Base-by-base conservation (phyloP, 2,329 filamentous ascomycete species). In the Fusarium odoratissimum region DNA sequence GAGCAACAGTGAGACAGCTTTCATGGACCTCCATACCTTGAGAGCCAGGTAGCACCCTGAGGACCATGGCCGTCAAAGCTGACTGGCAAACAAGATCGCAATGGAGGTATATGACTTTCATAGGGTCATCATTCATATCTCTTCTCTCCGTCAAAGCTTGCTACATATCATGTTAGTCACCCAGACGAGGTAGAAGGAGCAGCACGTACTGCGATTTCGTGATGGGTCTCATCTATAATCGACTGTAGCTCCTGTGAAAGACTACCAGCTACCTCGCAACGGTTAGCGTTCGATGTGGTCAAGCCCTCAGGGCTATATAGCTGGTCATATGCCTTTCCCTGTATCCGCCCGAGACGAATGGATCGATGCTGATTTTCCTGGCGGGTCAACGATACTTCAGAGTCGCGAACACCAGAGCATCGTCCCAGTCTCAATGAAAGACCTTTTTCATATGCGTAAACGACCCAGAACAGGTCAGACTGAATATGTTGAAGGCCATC, bases 361-460 rank as follows among this genome's bases (percentile, higher is more conserved):
- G 52, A 60, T 16, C 72, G 76, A n/a, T 62, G 54, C 8, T 74
- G 75, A 10, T 66, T 58, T 8, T 21, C 31, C n/a, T 75, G 60
- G 10, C 71, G 55, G 4, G 67, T 52, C 45, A 77, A 64, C 17
- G 74, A 75, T 13, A 83, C 77, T 21, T 83, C 80, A 25, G 57
- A 44, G 51, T 83, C 82, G 9, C 74, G 74, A 38, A 84, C 76
- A 21, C 71, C 78, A 5, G 82, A 81, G 13, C 76, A 74, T 1
- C 81, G 76, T 13, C 80, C 79, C 14, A 83, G 71, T 16, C 82
- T 76, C 19, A 84, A 69, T 6, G 82, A 81, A 5, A 84, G 70
- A 0, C 80, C 77, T 37, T 80, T 83, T 25, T 84, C 82, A 9
- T 83, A 68, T 14, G 67, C 75, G 42, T 80, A 81, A 10, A 84